Base-by-base conservation (phyloP, 2,329 filamentous ascomycete species). In the Emmonsiellopsis sp. region DNA sequence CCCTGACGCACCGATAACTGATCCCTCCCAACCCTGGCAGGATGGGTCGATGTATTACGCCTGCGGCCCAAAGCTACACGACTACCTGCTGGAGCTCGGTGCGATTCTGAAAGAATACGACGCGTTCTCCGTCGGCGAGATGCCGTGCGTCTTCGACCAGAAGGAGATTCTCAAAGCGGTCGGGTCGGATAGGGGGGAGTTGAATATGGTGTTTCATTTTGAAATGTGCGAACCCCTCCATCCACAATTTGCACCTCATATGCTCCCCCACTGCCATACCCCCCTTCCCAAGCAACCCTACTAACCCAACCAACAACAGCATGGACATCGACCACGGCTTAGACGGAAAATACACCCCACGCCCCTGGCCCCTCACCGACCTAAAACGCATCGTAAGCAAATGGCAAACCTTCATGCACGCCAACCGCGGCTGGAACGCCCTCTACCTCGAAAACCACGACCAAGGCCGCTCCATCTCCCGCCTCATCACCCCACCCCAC, bases 181-280 rank as follows among this genome's bases (percentile, higher is more conserved):
- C 2, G 74, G 74, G 2, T 76, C 74, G 20, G 77, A 80, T 50
- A 74, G 79, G 13, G 74, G 76, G 34, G 82, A 87, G 62, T 68
- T 87, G 44, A 83, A 79, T 64, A 87, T 87, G 83, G 83, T 87
- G 37, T 87, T 88, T 68, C 81, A 86, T 60, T 88, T 88, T 63
- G 84, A 87, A 20, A 52, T 45, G 50, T 50, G 40, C 7, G 6
- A 30, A 10, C 15, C 15, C 44, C 15, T n/a, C 20, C 16, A 26
- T n/a, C 26, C 44, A 47, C 13, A 30, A 20, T 41, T 35, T 50
- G 35, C 15, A 5, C 45, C 20, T n/a, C n/a, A n/a, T n/a, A n/a
- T n/a, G 20, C 20, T 5, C 20, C 20, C 10, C 10, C 7, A 42
- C 11, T 26, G 5, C 52, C 57, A 34, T 58, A n/a, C 1, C 13